phyloP scores from a whole-genome alignment of 2,329 filamentous ascomycete species.

The Pseudogymnoascus sp. region DNA sequence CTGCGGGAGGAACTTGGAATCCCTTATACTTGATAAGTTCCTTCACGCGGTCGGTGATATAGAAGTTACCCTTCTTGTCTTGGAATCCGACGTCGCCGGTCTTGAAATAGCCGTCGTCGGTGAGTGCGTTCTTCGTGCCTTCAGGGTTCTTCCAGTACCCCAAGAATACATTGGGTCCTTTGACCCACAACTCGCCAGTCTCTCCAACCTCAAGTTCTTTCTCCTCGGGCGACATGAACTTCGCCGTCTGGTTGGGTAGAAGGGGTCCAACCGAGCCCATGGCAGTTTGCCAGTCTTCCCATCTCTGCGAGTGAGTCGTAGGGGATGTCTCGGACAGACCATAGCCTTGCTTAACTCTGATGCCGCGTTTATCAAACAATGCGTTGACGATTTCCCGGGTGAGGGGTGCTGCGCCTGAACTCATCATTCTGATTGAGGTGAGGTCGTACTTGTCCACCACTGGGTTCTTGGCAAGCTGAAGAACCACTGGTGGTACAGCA shows the following conservation, averaged over 20 bases:
- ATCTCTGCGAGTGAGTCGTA: constrained; percentile 63
- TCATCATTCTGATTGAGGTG: constrained; percentile 70
- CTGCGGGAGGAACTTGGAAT: constrained; percentile 62
- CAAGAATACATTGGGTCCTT: constrained; percentile 71
- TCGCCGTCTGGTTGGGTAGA: constrained; percentile 70
- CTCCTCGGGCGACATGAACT: constrained; percentile 62
- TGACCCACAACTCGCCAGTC: constrained; percentile 66
- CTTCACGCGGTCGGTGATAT: constrained; percentile 81
- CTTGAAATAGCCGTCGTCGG: constrained; percentile 75
- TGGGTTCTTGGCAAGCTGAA: constrained; percentile 73
- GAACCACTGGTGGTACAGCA: constrained; percentile 75
- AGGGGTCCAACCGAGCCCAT: constrained; percentile 74
- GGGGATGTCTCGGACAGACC: constrained; percentile 83
- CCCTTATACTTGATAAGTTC: constrained; percentile 59
- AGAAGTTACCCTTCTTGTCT: constrained; percentile 72
- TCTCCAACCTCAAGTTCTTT: constrained; percentile 55
- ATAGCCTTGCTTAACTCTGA: constrained; percentile 87
- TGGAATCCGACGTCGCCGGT: constrained; percentile 81
- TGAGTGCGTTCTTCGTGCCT: constrained; percentile 63
- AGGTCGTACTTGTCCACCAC: constrained; percentile 74
- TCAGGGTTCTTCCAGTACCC: constrained; percentile 71
- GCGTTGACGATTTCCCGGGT: constrained; percentile 71
- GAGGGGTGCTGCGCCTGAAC: constrained; percentile 78
- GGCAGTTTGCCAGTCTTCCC: constrained; percentile 65
- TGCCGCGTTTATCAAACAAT: constrained; percentile 57